A percentile compares a stretch with the other conserved stretches of the same genome.
Evolutionary conservation across 1,284 basidiomycete species (phyloP).

Genomic region (Cryptococcus sp.): DNA sequence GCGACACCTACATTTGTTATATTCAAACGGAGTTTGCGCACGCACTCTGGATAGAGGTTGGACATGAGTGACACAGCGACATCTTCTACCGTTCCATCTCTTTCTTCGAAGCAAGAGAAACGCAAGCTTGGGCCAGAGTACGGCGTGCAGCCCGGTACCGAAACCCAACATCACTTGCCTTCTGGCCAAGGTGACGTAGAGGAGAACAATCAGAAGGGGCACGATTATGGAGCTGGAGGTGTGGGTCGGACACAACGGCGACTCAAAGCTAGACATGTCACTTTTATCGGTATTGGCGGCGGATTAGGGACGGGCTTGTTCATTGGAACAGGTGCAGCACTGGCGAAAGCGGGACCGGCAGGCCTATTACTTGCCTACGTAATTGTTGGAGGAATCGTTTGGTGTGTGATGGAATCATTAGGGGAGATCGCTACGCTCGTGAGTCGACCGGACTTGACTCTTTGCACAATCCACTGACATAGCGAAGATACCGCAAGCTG

Average conservation of each 20-base stretch:
- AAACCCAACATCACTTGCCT: no score
- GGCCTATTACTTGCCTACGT: conserved; percentile 17
- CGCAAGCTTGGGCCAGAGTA: no score
- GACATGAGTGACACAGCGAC: no score
- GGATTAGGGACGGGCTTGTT: conserved; percentile 16
- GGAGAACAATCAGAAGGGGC: neutral
- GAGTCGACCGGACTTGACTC: neutral
- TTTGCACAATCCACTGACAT: neutral
- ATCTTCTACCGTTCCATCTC: no score
- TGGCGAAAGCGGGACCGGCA: conserved; percentile 18
- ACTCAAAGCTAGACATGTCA: conserved; percentile 9
- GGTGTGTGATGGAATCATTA: conserved; percentile 17
- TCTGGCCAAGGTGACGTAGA: neutral
- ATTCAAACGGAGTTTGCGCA: no score
- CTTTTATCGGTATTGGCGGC: conserved; percentile 13
- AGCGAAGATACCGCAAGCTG: conserved; percentile 7
- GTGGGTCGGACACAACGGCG: conserved; percentile 8
- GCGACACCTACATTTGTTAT: no score
- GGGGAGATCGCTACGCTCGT: conserved; percentile 21
- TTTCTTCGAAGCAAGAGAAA: no score
- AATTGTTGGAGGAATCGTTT: conserved; percentile 10
- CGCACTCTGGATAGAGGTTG: no score
- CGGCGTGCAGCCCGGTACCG: no score
- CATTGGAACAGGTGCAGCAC: conserved; percentile 12
- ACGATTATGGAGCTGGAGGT: conserved; percentile 2